Conservation (phyloP, 2,329 filamentous ascomycete genomes). For the Penicillium palitans region DNA sequence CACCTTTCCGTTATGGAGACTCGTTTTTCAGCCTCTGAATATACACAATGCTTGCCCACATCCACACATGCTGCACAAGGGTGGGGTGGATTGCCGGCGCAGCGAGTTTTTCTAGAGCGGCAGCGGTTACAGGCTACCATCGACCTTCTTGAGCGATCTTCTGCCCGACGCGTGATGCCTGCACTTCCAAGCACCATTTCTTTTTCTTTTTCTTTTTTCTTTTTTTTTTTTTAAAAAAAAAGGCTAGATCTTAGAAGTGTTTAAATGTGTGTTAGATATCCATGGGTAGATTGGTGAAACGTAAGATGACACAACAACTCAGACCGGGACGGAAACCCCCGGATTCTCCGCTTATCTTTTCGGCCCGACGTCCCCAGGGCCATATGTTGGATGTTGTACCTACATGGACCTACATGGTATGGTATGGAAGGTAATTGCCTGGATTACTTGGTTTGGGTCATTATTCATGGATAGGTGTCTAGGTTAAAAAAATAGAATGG, state of each 20-base stretch:
- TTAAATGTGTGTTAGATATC: background rate
- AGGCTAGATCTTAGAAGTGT: background rate
- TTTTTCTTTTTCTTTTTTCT: background rate
- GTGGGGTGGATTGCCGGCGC: slow-evolving; percentile 37
- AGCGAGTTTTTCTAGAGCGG: slow-evolving; percentile 39
- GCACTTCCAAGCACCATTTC: slow-evolving; percentile 20
- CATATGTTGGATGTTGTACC: too few species aligned
- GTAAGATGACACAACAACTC: background rate
- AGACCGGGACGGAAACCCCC: background rate
- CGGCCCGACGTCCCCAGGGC: background rate
- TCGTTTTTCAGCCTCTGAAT: slow-evolving; percentile 40
- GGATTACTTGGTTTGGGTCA: too few species aligned
- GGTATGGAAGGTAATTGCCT: background rate
- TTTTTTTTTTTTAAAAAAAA: too few species aligned
- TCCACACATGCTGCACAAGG: slow-evolving; percentile 39
- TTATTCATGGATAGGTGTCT: background rate
- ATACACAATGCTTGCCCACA: slow-evolving; percentile 34
- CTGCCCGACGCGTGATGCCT: slow-evolving; percentile 17
- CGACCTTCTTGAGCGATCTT: slow-evolving; percentile 27
- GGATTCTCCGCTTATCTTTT: background rate
- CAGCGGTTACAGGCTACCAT: slow-evolving; percentile 41
- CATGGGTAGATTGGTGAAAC: background rate
- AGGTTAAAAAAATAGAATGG: background rate
- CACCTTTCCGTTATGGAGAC: slow-evolving; percentile 40
- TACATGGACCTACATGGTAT: too few species aligned